Percentiles rank a stretch among this genome's conserved stretches.
Evolutionary conservation across 345 rosid genomes (phyloP).

Genomic region (Euphorbia peplus): DNA sequence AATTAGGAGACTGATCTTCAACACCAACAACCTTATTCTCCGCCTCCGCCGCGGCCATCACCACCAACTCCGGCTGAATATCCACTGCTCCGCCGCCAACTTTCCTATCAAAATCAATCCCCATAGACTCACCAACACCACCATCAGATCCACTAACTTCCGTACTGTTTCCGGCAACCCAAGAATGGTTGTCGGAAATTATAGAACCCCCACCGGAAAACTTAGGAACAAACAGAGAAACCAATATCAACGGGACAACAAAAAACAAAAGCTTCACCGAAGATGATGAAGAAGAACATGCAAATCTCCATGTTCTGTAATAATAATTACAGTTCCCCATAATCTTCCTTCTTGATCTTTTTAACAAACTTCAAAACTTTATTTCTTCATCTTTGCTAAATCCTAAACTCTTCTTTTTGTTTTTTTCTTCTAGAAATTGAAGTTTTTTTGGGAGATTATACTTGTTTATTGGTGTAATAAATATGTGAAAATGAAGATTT

Average conservation of each 20-base stretch:
- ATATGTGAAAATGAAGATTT: no score
- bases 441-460: background rate
- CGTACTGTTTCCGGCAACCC: background rate
- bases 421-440: background rate
- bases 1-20: background rate
- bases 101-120: constrained; percentile 6
- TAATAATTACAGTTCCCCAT: constrained; percentile 30
- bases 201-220: constrained; percentile 12
- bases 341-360: background rate
- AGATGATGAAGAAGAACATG: no score
- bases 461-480: no score
- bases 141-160: background rate
- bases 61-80: constrained; percentile 14
- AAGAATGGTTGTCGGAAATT: constrained; percentile 9
- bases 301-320: constrained; percentile 32
- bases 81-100: background rate
- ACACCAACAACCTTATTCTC: constrained; percentile 2
- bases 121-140: background rate
- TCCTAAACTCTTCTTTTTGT: background rate
- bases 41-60: background rate
- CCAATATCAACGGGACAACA: constrained; percentile 40
- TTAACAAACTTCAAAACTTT: no score
- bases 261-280: constrained; percentile 39
- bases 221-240: constrained; percentile 35
- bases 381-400: no score